Conservation (phyloP, 139 green algal genomes). For the Astrephomene gubernaculifera region DNA sequence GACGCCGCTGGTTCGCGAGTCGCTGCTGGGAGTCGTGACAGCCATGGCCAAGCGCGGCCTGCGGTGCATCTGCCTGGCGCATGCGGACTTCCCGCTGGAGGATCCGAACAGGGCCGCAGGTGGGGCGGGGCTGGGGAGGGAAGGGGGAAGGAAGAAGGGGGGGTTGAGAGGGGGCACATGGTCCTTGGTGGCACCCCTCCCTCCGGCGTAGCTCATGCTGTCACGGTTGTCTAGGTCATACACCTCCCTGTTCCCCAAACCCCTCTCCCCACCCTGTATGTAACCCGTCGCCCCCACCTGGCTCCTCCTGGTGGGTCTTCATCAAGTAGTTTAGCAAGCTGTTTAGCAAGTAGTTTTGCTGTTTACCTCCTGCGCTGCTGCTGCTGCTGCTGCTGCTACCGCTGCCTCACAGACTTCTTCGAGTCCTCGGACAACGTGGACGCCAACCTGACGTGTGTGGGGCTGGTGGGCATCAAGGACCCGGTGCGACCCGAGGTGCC, state of each 20-base stretch:
- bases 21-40: constrained; percentile 58
- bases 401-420: constrained; percentile 66
- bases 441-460: constrained; percentile 55
- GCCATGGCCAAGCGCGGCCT: constrained; percentile 88
- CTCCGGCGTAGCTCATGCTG: no score
- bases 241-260: no score
- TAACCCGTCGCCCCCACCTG: no score
- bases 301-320: no score
- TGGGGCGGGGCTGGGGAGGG: neutral
- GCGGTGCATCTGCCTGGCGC: constrained; percentile 87
- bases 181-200: no score
- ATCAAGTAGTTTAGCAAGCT: no score
- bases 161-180: no score
- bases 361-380: neutral
- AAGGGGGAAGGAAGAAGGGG: neutral
- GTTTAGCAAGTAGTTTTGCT: no score
- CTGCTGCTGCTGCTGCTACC: neutral
- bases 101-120: constrained; percentile 39
- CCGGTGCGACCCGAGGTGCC: constrained; percentile 81
- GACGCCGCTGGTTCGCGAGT: constrained; percentile 45
- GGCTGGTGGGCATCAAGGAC: constrained; percentile 98
- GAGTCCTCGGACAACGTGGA: constrained; percentile 73
- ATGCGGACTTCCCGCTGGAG: constrained; percentile 64
- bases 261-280: no score
- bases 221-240: no score